Evolutionary conservation across 148 eudicot species (phyloP), one percentile per base, ranked within the genome.

Genomic region (Heliosperma pusillum): DNA sequence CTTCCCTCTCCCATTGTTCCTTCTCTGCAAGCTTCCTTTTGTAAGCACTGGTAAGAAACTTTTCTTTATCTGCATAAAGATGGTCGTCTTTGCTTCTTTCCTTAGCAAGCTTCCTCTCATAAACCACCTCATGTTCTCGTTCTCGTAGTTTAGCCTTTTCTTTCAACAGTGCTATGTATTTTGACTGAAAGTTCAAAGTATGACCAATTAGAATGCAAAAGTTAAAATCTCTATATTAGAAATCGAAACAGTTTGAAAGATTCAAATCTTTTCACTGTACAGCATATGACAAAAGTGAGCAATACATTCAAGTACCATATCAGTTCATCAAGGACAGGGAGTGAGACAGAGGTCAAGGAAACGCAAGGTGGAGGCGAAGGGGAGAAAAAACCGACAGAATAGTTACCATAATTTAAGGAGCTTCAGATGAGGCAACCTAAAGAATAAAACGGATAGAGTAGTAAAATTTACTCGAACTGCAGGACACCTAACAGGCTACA

Each of bases 11-110:
- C 98, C 96, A 94, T 80, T 85, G 90, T 58, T 82, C 89, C 77
- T 92, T 88, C 86, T 92, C 98, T 0, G 93, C 98, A 63, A 95
- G 96, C 78, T 95, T 92, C 85, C 76, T 88, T 79, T 92, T 92
- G 90, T 95, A 95, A 70, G 96, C 93, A 83, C 88, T 40, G 4
- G 97, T 95, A 68, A 92, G 83, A 76, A 89, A 95, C 78, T 92
- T 95, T 71, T 90, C 98, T 83, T 95, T 95, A 77, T 88, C 96
- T 42, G 86, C 92, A 80, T 59, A 90, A 10, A 90, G 85, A 76
- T 95, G 90, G 59, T 95, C 98, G 8, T 92, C 98, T 81, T 90
- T 79, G 82, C 69, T 85, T 82, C 98, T 86, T 83, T 95, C 98
- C 80, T 92, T 95, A 9, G 93, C 98, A 77, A 95, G 85, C 75